A percentile compares a stretch with the other conserved stretches of the same genome.
phyloP scores from a whole-genome alignment of 768 basidiomycete species.

The Boletus pseudopeckii region DNA sequence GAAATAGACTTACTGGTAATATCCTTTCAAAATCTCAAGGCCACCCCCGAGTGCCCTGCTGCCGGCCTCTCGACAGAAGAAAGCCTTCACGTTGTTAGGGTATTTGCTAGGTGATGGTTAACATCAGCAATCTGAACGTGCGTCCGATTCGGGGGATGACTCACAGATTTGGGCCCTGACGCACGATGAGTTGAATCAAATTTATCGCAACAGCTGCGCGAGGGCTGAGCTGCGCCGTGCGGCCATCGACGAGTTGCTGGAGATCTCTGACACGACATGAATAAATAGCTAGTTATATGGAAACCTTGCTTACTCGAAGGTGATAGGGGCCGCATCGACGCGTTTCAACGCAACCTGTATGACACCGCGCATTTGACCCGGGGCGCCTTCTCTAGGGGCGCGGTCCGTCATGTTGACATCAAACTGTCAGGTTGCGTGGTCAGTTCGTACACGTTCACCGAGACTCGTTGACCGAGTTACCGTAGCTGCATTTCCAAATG shows the following conservation, averaged over 20 bases:
- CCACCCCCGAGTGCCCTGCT: constrained; percentile 25
- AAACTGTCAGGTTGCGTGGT: constrained; percentile 28
- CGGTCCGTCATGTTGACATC: constrained; percentile 33
- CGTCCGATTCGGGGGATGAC: constrained; percentile 11
- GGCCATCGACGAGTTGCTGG: constrained; percentile 24
- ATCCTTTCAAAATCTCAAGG: constrained; percentile 47
- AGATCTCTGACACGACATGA: constrained; percentile 21
- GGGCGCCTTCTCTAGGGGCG: constrained; percentile 8
- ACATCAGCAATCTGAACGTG: not conserved
- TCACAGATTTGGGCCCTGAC: constrained; percentile 46
- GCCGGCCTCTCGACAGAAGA: constrained; percentile 38
- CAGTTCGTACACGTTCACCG: not conserved
- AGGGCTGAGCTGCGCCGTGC: constrained; percentile 19
- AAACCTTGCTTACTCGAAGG: constrained; percentile 31
- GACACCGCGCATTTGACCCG: constrained; percentile 24
- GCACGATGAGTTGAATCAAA: constrained; percentile 46
- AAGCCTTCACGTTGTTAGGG: constrained; percentile 45
- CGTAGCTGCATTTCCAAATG: constrained; percentile 30
- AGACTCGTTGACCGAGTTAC: constrained; percentile 19
- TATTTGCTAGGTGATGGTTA: constrained; percentile 32
- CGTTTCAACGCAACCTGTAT: constrained; percentile 33
- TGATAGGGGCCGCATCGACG: constrained; percentile 37
- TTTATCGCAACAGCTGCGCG: constrained; percentile 40
- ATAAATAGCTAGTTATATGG: not conserved
- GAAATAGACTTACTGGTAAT: constrained; percentile 42